These are phyloP conservation scores for Rheum nobile DNA, from an alignment of 148 eudicot genomes.

Conservation along the genomic window DNA sequence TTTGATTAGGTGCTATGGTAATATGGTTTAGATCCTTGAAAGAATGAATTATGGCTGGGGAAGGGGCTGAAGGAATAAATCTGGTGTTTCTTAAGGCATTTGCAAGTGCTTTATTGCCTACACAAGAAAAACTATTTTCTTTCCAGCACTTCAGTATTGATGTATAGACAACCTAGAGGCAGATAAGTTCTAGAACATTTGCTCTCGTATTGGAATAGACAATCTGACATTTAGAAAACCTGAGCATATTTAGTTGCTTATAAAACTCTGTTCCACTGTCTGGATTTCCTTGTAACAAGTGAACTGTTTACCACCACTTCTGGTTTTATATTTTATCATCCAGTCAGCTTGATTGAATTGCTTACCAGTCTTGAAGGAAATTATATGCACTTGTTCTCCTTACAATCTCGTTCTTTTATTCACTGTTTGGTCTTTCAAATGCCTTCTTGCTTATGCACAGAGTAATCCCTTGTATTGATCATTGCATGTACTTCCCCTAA, in stretches of 20 bases:
- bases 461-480: not conserved
- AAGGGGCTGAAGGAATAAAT: not conserved
- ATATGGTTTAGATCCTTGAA: not conserved
- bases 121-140: not conserved
- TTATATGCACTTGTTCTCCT: not conserved
- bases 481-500: not conserved
- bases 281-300: not conserved
- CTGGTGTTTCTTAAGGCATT: not conserved
- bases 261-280: not conserved
- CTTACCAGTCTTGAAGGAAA: not conserved
- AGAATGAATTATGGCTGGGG: not conserved
- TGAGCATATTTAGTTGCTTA: not conserved
- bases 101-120: not conserved
- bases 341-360: not conserved
- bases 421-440: not conserved
- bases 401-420: not conserved
- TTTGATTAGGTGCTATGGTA: not conserved
- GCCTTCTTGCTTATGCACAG: not conserved
- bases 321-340: too few relatives aligned
- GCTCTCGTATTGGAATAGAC: not conserved
- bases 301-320: too few relatives aligned
- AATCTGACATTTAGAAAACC: not conserved
- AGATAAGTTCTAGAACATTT: not conserved
- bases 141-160: not conserved
- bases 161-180: not conserved